Conservation (phyloP, 352 stramenopile genomes). For the Achlya hypogyna region DNA sequence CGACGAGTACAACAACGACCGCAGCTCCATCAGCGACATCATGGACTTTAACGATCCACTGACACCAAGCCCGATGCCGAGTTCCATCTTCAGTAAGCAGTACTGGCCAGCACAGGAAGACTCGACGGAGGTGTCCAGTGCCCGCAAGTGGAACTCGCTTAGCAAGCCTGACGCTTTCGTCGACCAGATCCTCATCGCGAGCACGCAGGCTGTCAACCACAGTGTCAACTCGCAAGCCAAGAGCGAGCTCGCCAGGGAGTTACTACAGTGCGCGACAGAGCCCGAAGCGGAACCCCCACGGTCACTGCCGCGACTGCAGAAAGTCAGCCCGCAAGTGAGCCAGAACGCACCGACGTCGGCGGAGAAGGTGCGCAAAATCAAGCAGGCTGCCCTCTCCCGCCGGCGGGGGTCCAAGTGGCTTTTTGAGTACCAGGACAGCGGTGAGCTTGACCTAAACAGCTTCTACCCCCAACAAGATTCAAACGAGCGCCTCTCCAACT, state of each 20-base stretch:
- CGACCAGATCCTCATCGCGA: background rate
- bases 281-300: background rate
- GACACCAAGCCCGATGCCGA: background rate
- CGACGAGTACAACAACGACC: background rate
- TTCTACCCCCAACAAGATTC: background rate
- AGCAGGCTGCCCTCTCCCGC: background rate
- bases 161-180: background rate
- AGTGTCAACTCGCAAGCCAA: background rate
- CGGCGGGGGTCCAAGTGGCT: conserved; percentile 4
- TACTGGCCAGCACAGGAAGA: background rate
- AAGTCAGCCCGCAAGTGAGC: background rate
- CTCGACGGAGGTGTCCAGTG: background rate
- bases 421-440: conserved; percentile 10
- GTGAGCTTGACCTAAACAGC: background rate
- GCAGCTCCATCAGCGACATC: background rate
- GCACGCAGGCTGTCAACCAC: background rate
- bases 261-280: background rate
- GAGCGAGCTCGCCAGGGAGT: background rate
- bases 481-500: background rate
- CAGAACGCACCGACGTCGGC: background rate
- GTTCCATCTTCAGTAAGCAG: background rate
- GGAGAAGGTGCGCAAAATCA: background rate
- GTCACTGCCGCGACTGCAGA: background rate
- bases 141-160: background rate
- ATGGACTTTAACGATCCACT: background rate